Conservation (phyloP, 257 asterid species). For the Thymus mandschuricus region DNA sequence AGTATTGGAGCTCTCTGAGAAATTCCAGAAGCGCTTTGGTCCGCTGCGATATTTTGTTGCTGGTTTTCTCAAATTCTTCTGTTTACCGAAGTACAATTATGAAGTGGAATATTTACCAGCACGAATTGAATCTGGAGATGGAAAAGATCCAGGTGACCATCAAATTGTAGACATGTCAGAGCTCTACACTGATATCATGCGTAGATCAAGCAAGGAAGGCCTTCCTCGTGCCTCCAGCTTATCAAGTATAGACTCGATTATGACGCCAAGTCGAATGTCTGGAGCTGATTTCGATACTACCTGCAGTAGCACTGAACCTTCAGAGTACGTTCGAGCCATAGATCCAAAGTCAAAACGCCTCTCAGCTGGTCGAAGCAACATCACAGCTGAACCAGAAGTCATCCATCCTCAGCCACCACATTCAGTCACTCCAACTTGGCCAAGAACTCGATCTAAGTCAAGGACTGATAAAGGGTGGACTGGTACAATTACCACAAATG, state of each 20-base stretch:
- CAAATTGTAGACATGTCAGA: conserved; percentile 82
- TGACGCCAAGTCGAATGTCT: conserved; percentile 83
- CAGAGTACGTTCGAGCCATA: conserved; percentile 91
- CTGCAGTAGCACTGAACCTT: conserved; percentile 86
- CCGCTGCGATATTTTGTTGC: conserved; percentile 96
- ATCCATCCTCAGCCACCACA: conserved; percentile 81
- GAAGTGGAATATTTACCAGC: conserved; percentile 95
- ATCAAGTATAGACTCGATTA: conserved; percentile 92
- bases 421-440: conserved; percentile 81
- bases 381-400: conserved; percentile 83
- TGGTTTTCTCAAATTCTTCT: conserved; percentile 86
- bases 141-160: conserved; percentile 48
- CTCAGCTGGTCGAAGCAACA: conserved; percentile 77
- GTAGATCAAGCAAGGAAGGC: conserved; percentile 92
- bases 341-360: conserved; percentile 88
- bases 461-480: conserved; percentile 76
- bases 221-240: conserved; percentile 95
- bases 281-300: conserved; percentile 78
- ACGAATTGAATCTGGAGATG: conserved; percentile 53
- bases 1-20: conserved; percentile 97
- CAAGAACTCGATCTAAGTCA: conserved; percentile 91
- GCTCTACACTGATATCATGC: conserved; percentile 89
- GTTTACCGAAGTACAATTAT: conserved; percentile 90
- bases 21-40: conserved; percentile 89
- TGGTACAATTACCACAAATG: conserved; percentile 59